phyloP scores from a whole-genome alignment of 345 rosid species.

The thale cress (Arabidopsis thaliana) region DNA sequence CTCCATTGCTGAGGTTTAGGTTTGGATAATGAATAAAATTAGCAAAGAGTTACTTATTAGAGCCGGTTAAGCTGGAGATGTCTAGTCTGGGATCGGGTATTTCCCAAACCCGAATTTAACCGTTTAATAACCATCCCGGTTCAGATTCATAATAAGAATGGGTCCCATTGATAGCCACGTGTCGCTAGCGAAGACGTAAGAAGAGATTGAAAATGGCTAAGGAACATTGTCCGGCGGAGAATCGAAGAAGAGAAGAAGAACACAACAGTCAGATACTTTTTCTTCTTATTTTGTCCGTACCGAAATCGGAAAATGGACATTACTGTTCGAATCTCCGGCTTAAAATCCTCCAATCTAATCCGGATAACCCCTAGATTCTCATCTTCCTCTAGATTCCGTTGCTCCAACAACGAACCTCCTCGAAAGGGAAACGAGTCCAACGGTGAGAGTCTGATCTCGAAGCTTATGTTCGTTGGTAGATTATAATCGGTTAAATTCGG shows the following conservation, averaged over 20 bases:
- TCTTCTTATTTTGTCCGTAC: slow-evolving; percentile 16
- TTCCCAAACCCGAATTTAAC: not conserved
- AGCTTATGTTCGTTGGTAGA: not conserved
- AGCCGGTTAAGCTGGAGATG: not conserved
- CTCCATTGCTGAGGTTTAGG: not conserved
- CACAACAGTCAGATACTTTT: slow-evolving; percentile 12
- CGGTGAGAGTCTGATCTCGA: slow-evolving; percentile 30
- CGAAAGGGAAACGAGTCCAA: slow-evolving; percentile 45
- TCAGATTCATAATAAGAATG: not conserved
- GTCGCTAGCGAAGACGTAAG: slow-evolving; percentile 1
- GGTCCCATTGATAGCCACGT: slow-evolving; percentile 35
- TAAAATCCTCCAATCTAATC: slow-evolving; percentile 21
- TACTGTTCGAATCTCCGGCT: slow-evolving; percentile 14
- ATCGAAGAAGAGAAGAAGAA: slow-evolving; percentile 9
- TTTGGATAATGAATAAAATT: not conserved
- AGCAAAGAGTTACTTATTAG: not conserved
- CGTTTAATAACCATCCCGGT: slow-evolving; percentile 8
- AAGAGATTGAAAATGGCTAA: slow-evolving; percentile 37
- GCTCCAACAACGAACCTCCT: slow-evolving; percentile 53
- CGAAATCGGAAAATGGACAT: slow-evolving; percentile 33
- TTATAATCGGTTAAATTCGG: not conserved
- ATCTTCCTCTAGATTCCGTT: slow-evolving; percentile 45
- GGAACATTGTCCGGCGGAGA: slow-evolving; percentile 43
- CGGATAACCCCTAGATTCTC: slow-evolving; percentile 22
- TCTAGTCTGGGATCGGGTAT: not conserved